phyloP scores from a whole-genome alignment of 192 early-diverging fungal species.

The Irineochytrium annulatum region DNA sequence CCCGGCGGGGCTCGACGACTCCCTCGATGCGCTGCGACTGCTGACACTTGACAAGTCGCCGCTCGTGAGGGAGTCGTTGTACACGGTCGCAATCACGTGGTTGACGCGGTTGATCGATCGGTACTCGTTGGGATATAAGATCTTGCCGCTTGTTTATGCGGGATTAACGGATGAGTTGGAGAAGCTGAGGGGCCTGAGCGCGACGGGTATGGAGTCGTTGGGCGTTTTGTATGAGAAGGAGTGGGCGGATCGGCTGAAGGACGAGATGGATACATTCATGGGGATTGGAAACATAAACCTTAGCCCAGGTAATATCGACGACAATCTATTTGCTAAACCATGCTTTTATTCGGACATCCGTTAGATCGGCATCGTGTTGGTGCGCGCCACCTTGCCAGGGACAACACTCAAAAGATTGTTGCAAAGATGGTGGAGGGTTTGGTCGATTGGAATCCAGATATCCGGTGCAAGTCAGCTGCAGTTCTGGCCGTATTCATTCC shows the following conservation, averaged over 20 bases:
- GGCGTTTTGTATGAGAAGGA: constrained; percentile 51
- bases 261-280: constrained; percentile 50
- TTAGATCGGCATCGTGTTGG: constrained; percentile 46
- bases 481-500: constrained; percentile 39
- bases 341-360: background rate
- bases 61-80: constrained; percentile 45
- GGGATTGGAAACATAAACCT: constrained; percentile 10
- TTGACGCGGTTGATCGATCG: constrained; percentile 42
- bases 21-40: constrained; percentile 29
- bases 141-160: constrained; percentile 43
- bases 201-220: constrained; percentile 31
- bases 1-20: constrained; percentile 38
- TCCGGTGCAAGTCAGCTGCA: constrained; percentile 32
- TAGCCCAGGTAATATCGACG: constrained; percentile 2
- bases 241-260: constrained; percentile 50
- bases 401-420: constrained; percentile 52
- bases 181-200: constrained; percentile 17
- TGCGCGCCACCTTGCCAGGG: constrained; percentile 45
- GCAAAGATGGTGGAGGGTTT: constrained; percentile 35
- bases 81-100: constrained; percentile 37
- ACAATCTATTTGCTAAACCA: background rate
- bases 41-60: constrained; percentile 45
- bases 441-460: constrained; percentile 46
- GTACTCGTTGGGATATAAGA: constrained; percentile 45
- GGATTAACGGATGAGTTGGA: constrained; percentile 47